Percentiles rank a stretch among this genome's conserved stretches.
These are phyloP conservation scores for Mortierella alpina DNA, from an alignment of 192 early-diverging fungal genomes.

Conservation along the genomic window DNA sequence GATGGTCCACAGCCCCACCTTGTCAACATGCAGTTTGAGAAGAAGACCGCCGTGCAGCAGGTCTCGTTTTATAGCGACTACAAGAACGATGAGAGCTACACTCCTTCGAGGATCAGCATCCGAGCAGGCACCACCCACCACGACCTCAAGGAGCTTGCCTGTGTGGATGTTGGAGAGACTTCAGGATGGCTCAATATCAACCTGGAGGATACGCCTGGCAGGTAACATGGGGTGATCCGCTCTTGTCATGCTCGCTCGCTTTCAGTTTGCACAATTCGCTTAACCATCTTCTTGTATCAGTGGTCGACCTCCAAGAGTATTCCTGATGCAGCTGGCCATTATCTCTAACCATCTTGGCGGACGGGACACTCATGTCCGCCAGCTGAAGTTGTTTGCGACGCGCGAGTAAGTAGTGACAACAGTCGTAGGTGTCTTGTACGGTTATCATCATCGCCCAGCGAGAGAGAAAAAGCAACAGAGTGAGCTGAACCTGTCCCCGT, in stretches of 20 bases:
- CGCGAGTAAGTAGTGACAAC: constrained; percentile 57
- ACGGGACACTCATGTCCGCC: constrained; percentile 86
- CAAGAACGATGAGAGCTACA: constrained; percentile 87
- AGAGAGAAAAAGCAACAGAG: neutral
- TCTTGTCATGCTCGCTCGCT: neutral
- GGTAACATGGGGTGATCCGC: neutral
- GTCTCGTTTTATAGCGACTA: constrained; percentile 76
- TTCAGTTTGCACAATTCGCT: neutral
- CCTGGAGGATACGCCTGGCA: constrained; percentile 58
- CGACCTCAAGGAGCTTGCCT: constrained; percentile 72
- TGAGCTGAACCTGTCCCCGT: no score
- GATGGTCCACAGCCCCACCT: constrained; percentile 80
- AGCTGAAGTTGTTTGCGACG: constrained; percentile 72
- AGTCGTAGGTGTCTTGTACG: neutral
- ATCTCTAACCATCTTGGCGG: constrained; percentile 83
- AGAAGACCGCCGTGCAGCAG: constrained; percentile 68
- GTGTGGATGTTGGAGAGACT: constrained; percentile 65
- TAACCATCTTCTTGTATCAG: neutral
- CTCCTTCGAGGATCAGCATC: constrained; percentile 72
- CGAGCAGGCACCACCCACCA: constrained; percentile 73
- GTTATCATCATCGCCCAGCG: neutral
- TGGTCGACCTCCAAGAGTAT: constrained; percentile 66
- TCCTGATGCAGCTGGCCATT: constrained; percentile 78
- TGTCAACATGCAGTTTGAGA: constrained; percentile 78
- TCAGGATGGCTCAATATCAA: constrained; percentile 78